Conservation (phyloP, 106 monocot genomes). For the Vanilla planifolia region DNA sequence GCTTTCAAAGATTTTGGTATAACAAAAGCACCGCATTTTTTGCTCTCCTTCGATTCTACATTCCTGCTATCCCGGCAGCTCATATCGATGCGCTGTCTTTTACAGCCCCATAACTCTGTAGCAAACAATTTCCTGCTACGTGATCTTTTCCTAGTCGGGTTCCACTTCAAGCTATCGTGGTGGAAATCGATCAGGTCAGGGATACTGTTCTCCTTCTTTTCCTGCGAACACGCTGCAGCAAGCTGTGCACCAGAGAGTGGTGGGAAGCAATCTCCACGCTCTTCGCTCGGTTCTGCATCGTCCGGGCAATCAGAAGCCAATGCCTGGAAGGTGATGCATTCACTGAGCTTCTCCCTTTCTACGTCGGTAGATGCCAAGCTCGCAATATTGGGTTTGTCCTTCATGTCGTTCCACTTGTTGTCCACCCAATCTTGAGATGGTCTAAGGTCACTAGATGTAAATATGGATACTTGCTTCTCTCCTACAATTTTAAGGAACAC, state of each 20-base stretch:
- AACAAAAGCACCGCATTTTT: neutral
- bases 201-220: neutral
- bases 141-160: conserved; percentile 14
- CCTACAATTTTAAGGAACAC: conserved; percentile 13
- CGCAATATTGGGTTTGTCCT: neutral
- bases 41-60: no score
- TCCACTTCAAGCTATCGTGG: conserved; percentile 18
- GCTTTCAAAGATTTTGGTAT: conserved; percentile 12
- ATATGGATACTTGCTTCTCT: conserved; percentile 8
- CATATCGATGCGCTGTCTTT: neutral
- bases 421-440: conserved; percentile 19
- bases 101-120: neutral
- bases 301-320: neutral
- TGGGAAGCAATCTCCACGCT: neutral
- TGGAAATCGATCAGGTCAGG: neutral
- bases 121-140: neutral
- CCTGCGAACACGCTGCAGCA: neutral
- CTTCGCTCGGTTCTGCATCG: neutral
- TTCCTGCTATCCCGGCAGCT: conserved; percentile 1
- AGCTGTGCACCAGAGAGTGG: neutral
- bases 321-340: neutral
- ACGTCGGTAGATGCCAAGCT: conserved; percentile 1
- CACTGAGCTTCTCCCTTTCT: conserved; percentile 3
- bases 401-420: conserved; percentile 14
- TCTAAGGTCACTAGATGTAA: conserved; percentile 8